Evolutionary conservation across 495 filamentous ascomycete species (phyloP).

Genomic region (Penicillium tannophilum): DNA sequence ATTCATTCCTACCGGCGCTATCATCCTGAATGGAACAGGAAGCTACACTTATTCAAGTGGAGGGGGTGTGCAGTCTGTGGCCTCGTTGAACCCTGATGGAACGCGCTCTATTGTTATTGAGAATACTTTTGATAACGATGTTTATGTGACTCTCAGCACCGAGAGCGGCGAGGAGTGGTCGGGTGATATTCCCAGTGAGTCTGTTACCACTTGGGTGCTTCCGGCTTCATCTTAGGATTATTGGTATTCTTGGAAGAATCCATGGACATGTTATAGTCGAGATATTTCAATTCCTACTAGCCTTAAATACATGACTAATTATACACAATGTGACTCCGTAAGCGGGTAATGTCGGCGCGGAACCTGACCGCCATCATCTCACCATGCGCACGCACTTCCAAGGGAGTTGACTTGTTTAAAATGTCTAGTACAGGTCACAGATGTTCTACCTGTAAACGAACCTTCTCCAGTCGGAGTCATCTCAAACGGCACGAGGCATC

Average conservation of each 20-base stretch:
- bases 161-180: slow-evolving; percentile 53
- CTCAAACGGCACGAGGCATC: slow-evolving; percentile 16
- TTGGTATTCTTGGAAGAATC: not conserved
- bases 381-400: not conserved
- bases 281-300: not conserved
- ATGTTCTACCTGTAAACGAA: slow-evolving; percentile 2
- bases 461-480: slow-evolving; percentile 17
- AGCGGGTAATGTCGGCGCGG: not conserved
- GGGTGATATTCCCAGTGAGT: slow-evolving; percentile 46
- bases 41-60: slow-evolving; percentile 49
- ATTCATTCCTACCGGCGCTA: slow-evolving; percentile 55
- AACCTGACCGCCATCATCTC: not conserved
- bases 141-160: slow-evolving; percentile 47
- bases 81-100: slow-evolving; percentile 54
- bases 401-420: not conserved
- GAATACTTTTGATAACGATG: slow-evolving; percentile 53
- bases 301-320: not conserved
- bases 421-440: not conserved
- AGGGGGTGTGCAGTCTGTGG: slow-evolving; percentile 49
- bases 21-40: slow-evolving; percentile 46
- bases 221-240: slow-evolving; percentile 27
- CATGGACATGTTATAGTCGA: not conserved
- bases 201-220: slow-evolving; percentile 56
- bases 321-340: not conserved
- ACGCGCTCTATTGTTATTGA: slow-evolving; percentile 54